Evolutionary conservation across 169 alveolate genomes (phyloP).

Genomic region (Perkinsus marinus): DNA sequence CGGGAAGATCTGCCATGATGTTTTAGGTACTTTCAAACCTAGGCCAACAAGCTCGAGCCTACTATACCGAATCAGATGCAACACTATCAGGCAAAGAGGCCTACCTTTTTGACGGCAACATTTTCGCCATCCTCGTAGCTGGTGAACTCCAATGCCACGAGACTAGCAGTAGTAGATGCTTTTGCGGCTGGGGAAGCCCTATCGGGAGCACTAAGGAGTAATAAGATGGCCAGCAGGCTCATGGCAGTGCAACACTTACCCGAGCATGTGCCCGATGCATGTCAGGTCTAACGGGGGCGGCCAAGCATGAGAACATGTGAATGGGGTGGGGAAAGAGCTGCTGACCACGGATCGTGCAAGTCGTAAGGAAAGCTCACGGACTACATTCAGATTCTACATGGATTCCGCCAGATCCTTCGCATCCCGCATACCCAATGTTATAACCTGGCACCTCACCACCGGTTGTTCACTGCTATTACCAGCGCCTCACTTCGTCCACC

Average conservation of each 20-base stretch:
- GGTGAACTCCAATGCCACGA: neutral
- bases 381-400: neutral
- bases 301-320: neutral
- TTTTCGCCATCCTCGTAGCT: neutral
- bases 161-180: neutral
- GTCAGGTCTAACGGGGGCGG: neutral
- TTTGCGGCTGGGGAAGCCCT: neutral
- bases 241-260: too few relatives aligned
- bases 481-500: neutral
- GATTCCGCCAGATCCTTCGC: neutral
- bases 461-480: neutral
- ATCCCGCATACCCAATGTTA: neutral
- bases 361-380: neutral
- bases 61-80: neutral
- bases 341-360: neutral
- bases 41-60: neutral
- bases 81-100: neutral
- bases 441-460: neutral
- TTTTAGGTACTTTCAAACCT: neutral
- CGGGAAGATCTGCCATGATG: neutral
- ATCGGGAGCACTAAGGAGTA: too few relatives aligned
- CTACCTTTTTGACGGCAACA: neutral
- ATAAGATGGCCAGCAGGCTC: too few relatives aligned
- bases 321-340: neutral
- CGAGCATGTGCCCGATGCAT: neutral